phyloP scores from a whole-genome alignment of 2,329 filamentous ascomycete species.

The Capronia americana region DNA sequence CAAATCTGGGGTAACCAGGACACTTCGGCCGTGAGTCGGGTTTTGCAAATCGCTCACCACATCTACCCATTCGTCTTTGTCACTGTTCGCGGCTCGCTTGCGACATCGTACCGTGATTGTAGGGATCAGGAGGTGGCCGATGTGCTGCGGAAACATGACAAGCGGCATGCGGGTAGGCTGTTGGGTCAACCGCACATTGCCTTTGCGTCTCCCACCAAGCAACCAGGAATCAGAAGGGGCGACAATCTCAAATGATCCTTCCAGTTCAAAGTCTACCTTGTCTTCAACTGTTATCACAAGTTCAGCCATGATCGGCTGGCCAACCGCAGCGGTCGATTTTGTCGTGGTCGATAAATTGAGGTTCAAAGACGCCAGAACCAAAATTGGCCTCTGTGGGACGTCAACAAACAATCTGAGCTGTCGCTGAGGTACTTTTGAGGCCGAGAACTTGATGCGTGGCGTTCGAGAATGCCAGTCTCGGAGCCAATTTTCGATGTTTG shows the following conservation, averaged over 20 bases:
- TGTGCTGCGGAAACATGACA: slow-evolving; percentile 77
- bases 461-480: slow-evolving; percentile 61
- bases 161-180: slow-evolving; percentile 58
- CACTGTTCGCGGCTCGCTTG: slow-evolving; percentile 29
- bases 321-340: slow-evolving; percentile 45
- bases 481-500: slow-evolving; percentile 59
- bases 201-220: slow-evolving; percentile 79
- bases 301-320: slow-evolving; percentile 56
- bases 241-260: slow-evolving; percentile 75
- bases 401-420: slow-evolving; percentile 89
- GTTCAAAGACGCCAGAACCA: slow-evolving; percentile 76
- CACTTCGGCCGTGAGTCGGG: slow-evolving; percentile 75
- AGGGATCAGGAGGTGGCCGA: slow-evolving; percentile 80
- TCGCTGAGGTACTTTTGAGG: slow-evolving; percentile 43
- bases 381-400: slow-evolving; percentile 79
- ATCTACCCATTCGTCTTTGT: slow-evolving; percentile 47
- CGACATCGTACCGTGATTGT: slow-evolving; percentile 72
- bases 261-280: slow-evolving; percentile 68
- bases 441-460: slow-evolving; percentile 24
- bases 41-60: slow-evolving; percentile 79
- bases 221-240: slow-evolving; percentile 80
- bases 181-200: slow-evolving; percentile 52
- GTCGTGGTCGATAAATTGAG: slow-evolving; percentile 37
- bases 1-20: slow-evolving; percentile 75
- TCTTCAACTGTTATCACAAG: slow-evolving; percentile 42